These are phyloP conservation scores for Blastobotrys indianensis DNA, from an alignment of 1,139 yeast genomes.

Conservation along the genomic window DNA sequence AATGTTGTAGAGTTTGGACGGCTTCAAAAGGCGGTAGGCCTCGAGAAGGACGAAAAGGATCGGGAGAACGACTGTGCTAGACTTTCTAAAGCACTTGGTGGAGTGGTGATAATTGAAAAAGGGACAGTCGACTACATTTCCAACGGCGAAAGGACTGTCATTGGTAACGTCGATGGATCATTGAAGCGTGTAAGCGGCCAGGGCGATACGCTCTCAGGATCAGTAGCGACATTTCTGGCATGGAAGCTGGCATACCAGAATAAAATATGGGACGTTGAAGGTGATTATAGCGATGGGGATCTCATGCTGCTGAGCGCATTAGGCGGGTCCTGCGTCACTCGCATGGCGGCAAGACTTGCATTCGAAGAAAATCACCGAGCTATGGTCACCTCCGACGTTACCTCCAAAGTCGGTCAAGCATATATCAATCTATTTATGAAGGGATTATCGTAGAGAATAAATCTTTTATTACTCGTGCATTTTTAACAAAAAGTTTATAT, in stretches of 20 bases:
- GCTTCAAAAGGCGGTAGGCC: slow-evolving; percentile 46
- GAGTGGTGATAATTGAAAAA: slow-evolving; percentile 65
- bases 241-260: slow-evolving; percentile 58
- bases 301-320: slow-evolving; percentile 55
- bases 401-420: slow-evolving; percentile 59
- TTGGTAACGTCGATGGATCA: slow-evolving; percentile 48
- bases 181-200: slow-evolving; percentile 79
- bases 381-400: slow-evolving; percentile 80
- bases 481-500: too few species aligned
- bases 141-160: slow-evolving; percentile 33
- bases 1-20: slow-evolving; percentile 81
- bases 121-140: slow-evolving; percentile 64
- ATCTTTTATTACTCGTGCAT: too few species aligned
- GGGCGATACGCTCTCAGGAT: slow-evolving; percentile 75
- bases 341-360: slow-evolving; percentile 62
- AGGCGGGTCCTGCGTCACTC: slow-evolving; percentile 66
- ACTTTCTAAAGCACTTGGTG: slow-evolving; percentile 54
- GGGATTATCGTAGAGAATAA: too few species aligned
- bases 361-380: slow-evolving; percentile 62
- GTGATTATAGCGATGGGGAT: slow-evolving; percentile 38
- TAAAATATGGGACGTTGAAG: slow-evolving; percentile 46
- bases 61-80: slow-evolving; percentile 22
- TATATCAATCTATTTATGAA: slow-evolving; percentile 45
- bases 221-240: slow-evolving; percentile 60
- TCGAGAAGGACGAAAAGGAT: slow-evolving; percentile 25